Evolutionary conservation across 2,329 filamentous ascomycete genomes (phyloP), one percentile per base, ranked within the genome.

Genomic region (Fusarium multiceps): DNA sequence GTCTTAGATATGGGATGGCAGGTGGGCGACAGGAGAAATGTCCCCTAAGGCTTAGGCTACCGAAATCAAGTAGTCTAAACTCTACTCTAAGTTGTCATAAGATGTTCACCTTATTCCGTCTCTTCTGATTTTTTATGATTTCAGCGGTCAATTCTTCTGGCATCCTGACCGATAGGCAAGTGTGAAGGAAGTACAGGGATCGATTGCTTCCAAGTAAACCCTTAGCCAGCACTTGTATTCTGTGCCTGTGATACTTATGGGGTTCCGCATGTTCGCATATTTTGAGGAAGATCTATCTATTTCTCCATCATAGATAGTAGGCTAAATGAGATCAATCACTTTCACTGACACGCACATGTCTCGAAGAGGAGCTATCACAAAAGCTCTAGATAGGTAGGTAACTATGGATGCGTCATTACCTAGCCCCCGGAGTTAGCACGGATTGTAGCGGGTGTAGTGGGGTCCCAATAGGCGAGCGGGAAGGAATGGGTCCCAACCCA

Each of bases 351-450:
- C 11, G 27, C 27, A 28, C 27, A 12, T 28, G 27, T 11, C 27
- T 28, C 27, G 27, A 28, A 28, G 27, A 28, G 27, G 27, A 77
- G 71, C 73, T 77, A 69, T 69, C 11, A 12, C 27, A 12, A 28
- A 28, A 28, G 27, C 27, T 28, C 27, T 12, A 12, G 4, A 28
- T 27, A 27, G 25, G 25, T 28, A 27, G 27, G 27, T 27, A 11
- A 27, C 27, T 27, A 27, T 27, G 27, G 11, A 62, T 68, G 67
- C 70, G 56, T 77, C 70, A 74, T 66, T 27, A 25, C 25, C 25
- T 73, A 68, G 55, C 21, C 50, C 49, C 64, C 73, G 72, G 75
- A 77, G 72, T 74, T 76, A 76, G 74, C 61, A 72, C 69, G 54
- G 63, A 65, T 42, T 55, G 55, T 53, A 30, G 28, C 28, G 61